Conservation (phyloP, 805 yeast genomes). For the Nakazawaea ishiwadae region DNA sequence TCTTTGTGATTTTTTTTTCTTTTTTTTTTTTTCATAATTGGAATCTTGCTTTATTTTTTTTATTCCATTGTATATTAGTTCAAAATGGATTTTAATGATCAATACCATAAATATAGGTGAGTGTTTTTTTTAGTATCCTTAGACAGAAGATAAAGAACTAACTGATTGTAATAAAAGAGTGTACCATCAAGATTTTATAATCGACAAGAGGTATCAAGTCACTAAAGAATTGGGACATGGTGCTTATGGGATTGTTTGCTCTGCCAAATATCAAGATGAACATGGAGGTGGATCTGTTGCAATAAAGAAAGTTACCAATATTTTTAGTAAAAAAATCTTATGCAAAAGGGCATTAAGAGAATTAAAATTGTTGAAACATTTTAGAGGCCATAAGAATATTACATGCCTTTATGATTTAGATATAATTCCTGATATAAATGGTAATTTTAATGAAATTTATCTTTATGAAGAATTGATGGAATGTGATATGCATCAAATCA, state of each 20-base stretch:
- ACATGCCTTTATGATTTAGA: conserved; percentile 94
- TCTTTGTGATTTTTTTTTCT: too few species aligned
- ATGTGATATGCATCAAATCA: conserved; percentile 97
- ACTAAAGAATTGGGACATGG: conserved; percentile 96
- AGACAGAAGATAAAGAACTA: not conserved
- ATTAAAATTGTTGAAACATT: conserved; percentile 82
- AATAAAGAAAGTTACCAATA: conserved; percentile 92
- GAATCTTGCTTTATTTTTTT: too few species aligned
- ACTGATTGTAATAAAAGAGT: conserved; percentile 35
- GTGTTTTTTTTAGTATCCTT: conserved; percentile 1
- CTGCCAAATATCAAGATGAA: conserved; percentile 75
- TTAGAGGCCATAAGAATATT: conserved; percentile 94
- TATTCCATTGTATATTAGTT: too few species aligned
- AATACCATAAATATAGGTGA: conserved; percentile 13
- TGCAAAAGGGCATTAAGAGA: conserved; percentile 92
- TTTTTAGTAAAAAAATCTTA: conserved; percentile 83
- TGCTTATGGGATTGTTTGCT: conserved; percentile 95
- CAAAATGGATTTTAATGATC: conserved; percentile 10
- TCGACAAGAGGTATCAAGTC: conserved; percentile 82
- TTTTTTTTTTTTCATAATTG: too few species aligned
- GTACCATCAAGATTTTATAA: conserved; percentile 87
- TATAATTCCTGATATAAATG: conserved; percentile 66
- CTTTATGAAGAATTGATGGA: conserved; percentile 97
- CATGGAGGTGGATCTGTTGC: conserved; percentile 84
- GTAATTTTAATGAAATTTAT: conserved; percentile 84